These are phyloP conservation scores for Boletus reticuloceps DNA, from an alignment of 768 basidiomycete species.

Conservation along the genomic window DNA sequence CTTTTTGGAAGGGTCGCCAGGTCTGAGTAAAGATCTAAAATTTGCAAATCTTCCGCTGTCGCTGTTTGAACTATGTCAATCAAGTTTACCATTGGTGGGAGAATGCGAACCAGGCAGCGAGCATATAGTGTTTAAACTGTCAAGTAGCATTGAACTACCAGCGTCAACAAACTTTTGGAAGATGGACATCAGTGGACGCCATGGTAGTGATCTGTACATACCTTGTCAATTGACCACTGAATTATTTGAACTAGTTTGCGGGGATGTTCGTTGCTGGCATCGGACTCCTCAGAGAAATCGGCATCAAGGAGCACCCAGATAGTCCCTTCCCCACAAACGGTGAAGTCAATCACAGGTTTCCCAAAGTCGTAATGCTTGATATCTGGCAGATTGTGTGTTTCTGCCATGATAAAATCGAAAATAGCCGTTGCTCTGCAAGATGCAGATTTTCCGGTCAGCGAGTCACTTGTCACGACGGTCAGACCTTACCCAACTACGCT, in stretches of 20 bases:
- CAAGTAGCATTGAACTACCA: conserved; percentile 33
- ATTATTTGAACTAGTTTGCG: conserved; percentile 30
- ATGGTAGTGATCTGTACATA: conserved; percentile 15
- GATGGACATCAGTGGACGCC: neutral
- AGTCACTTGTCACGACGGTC: neutral
- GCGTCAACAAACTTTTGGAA: conserved; percentile 20
- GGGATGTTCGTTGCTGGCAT: conserved; percentile 12
- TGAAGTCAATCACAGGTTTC: conserved; percentile 61
- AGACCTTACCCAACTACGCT: conserved; percentile 66
- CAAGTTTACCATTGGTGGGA: neutral
- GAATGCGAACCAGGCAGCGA: conserved; percentile 44
- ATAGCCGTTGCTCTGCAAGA: conserved; percentile 61
- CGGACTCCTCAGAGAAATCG: conserved; percentile 30
- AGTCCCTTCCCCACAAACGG: conserved; percentile 32
- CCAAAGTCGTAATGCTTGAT: conserved; percentile 48
- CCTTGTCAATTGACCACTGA: conserved; percentile 39
- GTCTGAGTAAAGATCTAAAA: conserved; percentile 58
- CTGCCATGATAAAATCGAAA: conserved; percentile 46
- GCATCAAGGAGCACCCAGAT: conserved; percentile 53
- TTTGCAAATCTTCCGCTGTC: conserved; percentile 44
- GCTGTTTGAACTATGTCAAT: conserved; percentile 35
- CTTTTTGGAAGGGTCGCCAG: conserved; percentile 62
- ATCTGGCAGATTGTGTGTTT: conserved; percentile 14
- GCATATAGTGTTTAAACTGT: conserved; percentile 45
- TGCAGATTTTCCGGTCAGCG: neutral